phyloP scores from a whole-genome alignment of 208 protist genomes.

The Leishmania braziliensis region DNA sequence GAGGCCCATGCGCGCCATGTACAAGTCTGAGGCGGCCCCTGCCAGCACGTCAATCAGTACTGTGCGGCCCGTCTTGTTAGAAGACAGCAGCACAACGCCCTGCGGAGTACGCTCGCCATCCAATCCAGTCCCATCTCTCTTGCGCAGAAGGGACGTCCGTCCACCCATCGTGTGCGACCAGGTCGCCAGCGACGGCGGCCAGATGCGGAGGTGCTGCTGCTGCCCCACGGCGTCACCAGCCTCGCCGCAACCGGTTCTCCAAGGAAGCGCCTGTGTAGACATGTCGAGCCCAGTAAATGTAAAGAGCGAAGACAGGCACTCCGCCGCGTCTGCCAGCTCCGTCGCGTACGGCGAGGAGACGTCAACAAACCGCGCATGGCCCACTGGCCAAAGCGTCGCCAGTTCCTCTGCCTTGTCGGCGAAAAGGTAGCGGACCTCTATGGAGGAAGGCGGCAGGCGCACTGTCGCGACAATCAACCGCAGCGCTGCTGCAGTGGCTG shows the following conservation, averaged over 20 bases:
- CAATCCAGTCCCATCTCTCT: not conserved
- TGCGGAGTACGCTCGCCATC: slow-evolving; percentile 9
- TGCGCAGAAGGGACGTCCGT: slow-evolving; percentile 3
- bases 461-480: slow-evolving; percentile 42
- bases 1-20: slow-evolving; percentile 14
- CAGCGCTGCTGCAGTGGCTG: not conserved
- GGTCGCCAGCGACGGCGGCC: slow-evolving; percentile 29
- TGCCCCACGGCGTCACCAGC: not conserved
- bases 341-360: slow-evolving; percentile 28
- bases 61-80: slow-evolving; percentile 3
- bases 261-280: slow-evolving; percentile 19
- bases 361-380: slow-evolving; percentile 60
- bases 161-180: not conserved
- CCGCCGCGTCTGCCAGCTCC: not conserved
- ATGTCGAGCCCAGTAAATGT: slow-evolving; percentile 15
- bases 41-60: slow-evolving; percentile 32
- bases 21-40: slow-evolving; percentile 30
- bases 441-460: slow-evolving; percentile 42
- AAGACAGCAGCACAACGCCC: slow-evolving; percentile 24
- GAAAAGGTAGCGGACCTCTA: slow-evolving; percentile 31
- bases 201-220: not conserved
- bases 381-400: slow-evolving; percentile 41
- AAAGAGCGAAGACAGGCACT: not conserved
- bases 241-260: slow-evolving; percentile 2
- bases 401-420: slow-evolving; percentile 21